Evolutionary conservation across 139 green algal genomes (phyloP), one percentile per base, ranked within the genome.

Genomic region (Asterochloris erici): DNA sequence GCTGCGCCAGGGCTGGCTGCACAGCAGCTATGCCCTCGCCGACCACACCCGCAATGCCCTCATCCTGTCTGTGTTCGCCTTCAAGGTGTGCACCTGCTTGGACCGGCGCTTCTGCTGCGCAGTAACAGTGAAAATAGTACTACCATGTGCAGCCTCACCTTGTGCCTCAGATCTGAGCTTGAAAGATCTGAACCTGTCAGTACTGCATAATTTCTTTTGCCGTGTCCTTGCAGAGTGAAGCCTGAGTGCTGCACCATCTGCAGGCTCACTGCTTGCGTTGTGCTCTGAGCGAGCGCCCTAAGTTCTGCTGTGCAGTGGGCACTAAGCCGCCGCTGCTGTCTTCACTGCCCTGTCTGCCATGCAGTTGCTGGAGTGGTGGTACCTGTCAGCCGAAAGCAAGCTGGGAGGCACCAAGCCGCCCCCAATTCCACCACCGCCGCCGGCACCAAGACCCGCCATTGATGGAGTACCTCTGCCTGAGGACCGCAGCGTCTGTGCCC

Each of bases 351-450:
- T 54, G 38, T 54, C 38, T 54, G 38, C 27, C 73, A 15, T 75
- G 81, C 85, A 91, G 90, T 71, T 96, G 71, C 83, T 98, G 23
- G 95, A 98, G 89, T 98, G 95, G 95, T 98, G 95, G 95, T 98
- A 96, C 84, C 93, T 86, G 9, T 93, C 93, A 15, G 95, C 88
- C 12, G 95, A 98, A 84, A 88, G 93, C 63, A 79, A 86, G 28
- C 81, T 98, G 73, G 85, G 88, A 0, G 73, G 75, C 0, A 71
- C 79, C 6, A 86, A 90, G 63, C 83, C 85, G 11, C 83, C 94
- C 79, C 87, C 92, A 14, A 83, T 86, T 14, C 93, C 93, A 17
- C 88, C 91, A 12, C 88, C 92, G 11, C 92, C 91, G 27, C 88
- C 86, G 1, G 47, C 83, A 4, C 79, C 81, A 0, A 78, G 66